phyloP scores from a whole-genome alignment of 352 stramenopile species.

The Peronospora tabacina region DNA sequence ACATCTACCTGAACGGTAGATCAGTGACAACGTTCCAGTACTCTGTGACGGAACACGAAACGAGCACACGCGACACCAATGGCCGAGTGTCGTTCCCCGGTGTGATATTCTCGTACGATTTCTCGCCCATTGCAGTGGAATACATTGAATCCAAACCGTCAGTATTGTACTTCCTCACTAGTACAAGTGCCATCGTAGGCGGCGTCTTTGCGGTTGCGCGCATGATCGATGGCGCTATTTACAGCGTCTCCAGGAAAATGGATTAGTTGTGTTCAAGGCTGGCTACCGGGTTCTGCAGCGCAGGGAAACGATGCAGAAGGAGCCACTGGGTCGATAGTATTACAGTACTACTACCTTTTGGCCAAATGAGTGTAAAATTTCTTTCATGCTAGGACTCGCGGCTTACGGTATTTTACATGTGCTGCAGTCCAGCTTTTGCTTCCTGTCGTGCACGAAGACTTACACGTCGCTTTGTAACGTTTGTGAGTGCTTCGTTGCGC shows the following conservation, averaged over 20 bases:
- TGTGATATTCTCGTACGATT: conserved; percentile 86
- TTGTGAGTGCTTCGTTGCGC: conserved; percentile 4
- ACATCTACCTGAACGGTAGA: conserved; percentile 69
- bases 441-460: conserved; percentile 22
- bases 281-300: not conserved
- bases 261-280: conserved; percentile 39
- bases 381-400: conserved; percentile 15
- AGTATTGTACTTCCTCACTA: conserved; percentile 81
- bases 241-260: conserved; percentile 85
- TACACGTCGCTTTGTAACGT: conserved; percentile 11
- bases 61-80: conserved; percentile 33
- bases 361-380: conserved; percentile 15
- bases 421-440: conserved; percentile 12
- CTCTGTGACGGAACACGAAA: conserved; percentile 81
- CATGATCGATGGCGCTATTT: conserved; percentile 83
- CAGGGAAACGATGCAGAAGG: conserved; percentile 9
- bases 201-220: conserved; percentile 81
- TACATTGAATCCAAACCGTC: conserved; percentile 83
- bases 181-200: conserved; percentile 80
- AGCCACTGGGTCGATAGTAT: conserved; percentile 4
- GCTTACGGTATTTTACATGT: conserved; percentile 25
- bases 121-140: conserved; percentile 83
- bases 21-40: conserved; percentile 80
- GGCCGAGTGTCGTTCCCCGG: conserved; percentile 66
- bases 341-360: conserved; percentile 16